Base-by-base conservation (phyloP, 2,329 filamentous ascomycete genomes). In the Xylaria arbuscula region DNA sequence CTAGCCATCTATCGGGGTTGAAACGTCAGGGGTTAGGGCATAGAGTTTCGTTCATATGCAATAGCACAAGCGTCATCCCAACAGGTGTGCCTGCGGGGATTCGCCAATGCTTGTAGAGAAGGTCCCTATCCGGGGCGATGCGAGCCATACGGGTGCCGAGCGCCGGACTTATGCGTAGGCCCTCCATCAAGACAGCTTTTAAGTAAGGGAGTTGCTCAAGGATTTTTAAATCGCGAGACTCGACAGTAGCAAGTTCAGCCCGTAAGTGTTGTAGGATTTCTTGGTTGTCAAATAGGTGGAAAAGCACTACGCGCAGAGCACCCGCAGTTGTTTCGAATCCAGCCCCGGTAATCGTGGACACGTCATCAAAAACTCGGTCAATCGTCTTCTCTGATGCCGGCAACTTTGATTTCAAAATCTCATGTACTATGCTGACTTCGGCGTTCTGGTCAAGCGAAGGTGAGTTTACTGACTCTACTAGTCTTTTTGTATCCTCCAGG, bases 121-220 rank as follows among this genome's bases (percentile, higher is more conserved):
- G 64, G 32, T 75, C 73, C 8, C 68, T 45, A 15, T 75, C 66
- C 0, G 82, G 81, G 0, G 83, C 80, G 3, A 83, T 72, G 1
- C 85, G 82, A 78, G 48, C 19, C 5, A 84, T 74, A 1, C 81
- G 74, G 34, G 83, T 78, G 6, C 77, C 80, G 6, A 84, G 72
- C 0, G 77, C 79, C 1, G 83, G 81, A 60, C 84, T 81, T 0
- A 85, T 67, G 2, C 85, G 80, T 72, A 85, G 75, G 1, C 81
- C 78, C 70, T 86, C 84, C 40, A 79, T 81, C 13, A 86, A 75
- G 0, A 83, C 80, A 0, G 83, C 81, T 10, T 80, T 78, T 5
- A 86, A 76, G 68, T 84, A 85, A 0, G 77, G 76, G 4, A 79
- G 67, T 54, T 71, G 47, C 58, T 70, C 68, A 8, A 72, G 58